Base-by-base conservation (phyloP, 257 asterid genomes). In the Solanum chiquidenum region DNA sequence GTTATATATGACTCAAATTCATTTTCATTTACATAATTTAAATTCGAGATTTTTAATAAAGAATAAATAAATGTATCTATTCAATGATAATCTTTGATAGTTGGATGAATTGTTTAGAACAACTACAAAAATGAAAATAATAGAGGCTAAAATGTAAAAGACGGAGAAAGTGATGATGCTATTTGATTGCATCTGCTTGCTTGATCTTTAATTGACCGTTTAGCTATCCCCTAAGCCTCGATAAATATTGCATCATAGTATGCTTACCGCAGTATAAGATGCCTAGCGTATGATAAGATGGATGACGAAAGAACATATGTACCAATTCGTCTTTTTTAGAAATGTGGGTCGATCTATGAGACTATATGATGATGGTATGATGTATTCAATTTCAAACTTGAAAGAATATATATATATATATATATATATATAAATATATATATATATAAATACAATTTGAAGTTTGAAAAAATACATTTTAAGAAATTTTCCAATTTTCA, bases 241-340 rank as follows among this genome's bases (percentile, higher is more conserved):
- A 55, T 55, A 55, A 20, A 55, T 14, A 5, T 49, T 1, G 11
- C 25, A 55, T 18, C 4, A 18, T 6, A 55, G n/a, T 55, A 55
- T 55, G 9, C 64, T 55, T 55, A 18, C 10, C n/a, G 1, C 5
- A 55, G 18, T n/a, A 55, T 55, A 55, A 55, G 4, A 18, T 55
- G 64, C 0, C 23, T 55, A 55, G 3, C 4, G 62, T 21, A 2
- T 52, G 23, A 52, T 52, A 52, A 52, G 5, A 52, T 52, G n/a
- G 10, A 18, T 6, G n/a, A 52, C 4, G 10, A 2, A 52, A 52
- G 62, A 1, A 4, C 62, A 18, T 52, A 52, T 52, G n/a, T 55
- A 20, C 3, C 11, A 20, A 55, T 55, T 18, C 10, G 0, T 20
- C 25, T 18, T 55, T 20, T 55, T 0, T 0, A 2, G 6, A 55